phyloP scores from a whole-genome alignment of 1,284 basidiomycete species.

The Malassezia furfur region DNA sequence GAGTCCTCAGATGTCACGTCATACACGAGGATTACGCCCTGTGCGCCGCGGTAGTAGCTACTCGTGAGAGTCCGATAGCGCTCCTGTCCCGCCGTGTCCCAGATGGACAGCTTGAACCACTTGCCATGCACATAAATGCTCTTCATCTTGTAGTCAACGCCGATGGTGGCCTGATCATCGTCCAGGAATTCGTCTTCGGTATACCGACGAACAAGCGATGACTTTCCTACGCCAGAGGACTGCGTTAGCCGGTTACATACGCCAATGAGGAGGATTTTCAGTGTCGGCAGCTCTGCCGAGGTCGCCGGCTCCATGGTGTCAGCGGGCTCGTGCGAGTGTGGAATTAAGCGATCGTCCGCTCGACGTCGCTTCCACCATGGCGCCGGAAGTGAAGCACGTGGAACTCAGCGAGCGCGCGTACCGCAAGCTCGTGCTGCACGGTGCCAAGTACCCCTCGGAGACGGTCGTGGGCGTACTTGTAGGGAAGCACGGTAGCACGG shows the following conservation, averaged over 20 bases:
- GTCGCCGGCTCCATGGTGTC: conserved; percentile 17
- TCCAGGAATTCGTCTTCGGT: conserved; percentile 92
- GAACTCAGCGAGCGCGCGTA: conserved; percentile 10
- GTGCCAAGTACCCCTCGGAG: conserved; percentile 17
- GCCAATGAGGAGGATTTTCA: conserved; percentile 56
- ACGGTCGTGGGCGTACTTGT: conserved; percentile 17
- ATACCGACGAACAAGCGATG: conserved; percentile 80
- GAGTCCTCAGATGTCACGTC: conserved; percentile 82
- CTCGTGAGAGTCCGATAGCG: conserved; percentile 72
- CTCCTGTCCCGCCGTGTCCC: conserved; percentile 51
- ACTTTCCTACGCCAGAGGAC: conserved; percentile 77
- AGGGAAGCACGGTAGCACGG: neutral
- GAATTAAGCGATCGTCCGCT: neutral
- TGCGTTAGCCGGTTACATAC: neutral
- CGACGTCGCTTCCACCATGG: conserved; percentile 3
- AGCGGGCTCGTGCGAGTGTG: neutral
- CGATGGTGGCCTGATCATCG: conserved; percentile 92
- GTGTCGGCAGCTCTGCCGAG: conserved; percentile 39
- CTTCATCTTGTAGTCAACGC: conserved; percentile 54
- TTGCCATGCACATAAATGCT: conserved; percentile 51
- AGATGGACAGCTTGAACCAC: conserved; percentile 55
- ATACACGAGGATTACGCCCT: conserved; percentile 89
- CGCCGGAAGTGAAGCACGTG: conserved; percentile 1
- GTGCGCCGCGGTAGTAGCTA: conserved; percentile 84
- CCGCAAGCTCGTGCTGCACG: conserved; percentile 18